Percentiles rank a stretch among this genome's conserved stretches.
These are phyloP conservation scores for Cenchrus americanus DNA, from an alignment of 176 grass and related monocot genomes.

Conservation along the genomic window DNA sequence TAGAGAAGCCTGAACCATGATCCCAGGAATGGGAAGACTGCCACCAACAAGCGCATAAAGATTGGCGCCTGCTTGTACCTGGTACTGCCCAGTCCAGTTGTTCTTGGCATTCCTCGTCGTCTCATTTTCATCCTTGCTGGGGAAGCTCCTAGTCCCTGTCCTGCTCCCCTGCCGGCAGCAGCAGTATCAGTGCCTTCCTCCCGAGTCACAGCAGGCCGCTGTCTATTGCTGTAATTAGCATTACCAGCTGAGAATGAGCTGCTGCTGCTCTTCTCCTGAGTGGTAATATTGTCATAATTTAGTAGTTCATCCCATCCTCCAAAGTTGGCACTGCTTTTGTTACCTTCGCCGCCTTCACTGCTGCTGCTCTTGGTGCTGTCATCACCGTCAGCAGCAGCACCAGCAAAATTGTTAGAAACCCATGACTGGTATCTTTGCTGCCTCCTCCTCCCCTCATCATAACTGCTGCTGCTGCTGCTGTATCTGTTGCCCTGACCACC, in stretches of 20 bases:
- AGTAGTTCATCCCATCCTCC: conserved; percentile 86
- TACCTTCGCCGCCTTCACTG: background rate
- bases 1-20: conserved; percentile 85
- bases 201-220: background rate
- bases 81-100: conserved; percentile 30
- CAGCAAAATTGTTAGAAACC: conserved; percentile 31
- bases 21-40: conserved; percentile 85
- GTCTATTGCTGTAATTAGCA: background rate
- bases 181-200: background rate
- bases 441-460: conserved; percentile 28
- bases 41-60: conserved; percentile 72
- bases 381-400: background rate
- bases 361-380: background rate
- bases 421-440: conserved; percentile 51
- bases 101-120: conserved; percentile 44
- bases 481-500: background rate
- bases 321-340: conserved; percentile 37
- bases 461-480: background rate
- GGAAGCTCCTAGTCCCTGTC: background rate
- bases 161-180: background rate
- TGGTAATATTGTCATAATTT: background rate
- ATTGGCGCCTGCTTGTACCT: conserved; percentile 69
- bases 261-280: background rate
- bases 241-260: conserved; percentile 8
- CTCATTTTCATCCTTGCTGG: conserved; percentile 23